A percentile compares a stretch with the other conserved stretches of the same genome.
Conservation (phyloP, 352 stramenopile genomes). For the Phytopythium ostracodes region DNA sequence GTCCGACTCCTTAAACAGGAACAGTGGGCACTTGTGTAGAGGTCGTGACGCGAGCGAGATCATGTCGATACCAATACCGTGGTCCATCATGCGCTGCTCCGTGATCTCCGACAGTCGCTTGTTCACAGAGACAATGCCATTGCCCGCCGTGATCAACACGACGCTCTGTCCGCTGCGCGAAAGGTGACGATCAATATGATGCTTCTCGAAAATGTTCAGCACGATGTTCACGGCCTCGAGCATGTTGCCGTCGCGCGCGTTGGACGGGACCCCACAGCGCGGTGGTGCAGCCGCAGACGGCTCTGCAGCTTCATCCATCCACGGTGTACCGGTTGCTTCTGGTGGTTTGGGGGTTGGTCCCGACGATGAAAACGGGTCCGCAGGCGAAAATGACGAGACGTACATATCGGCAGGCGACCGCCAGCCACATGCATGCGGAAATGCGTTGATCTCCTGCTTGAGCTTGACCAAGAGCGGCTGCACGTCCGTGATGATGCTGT, state of each 20-base stretch:
- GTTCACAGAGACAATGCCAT: slow-evolving; percentile 97
- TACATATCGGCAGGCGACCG: slow-evolving; percentile 39
- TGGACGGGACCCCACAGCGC: slow-evolving; percentile 51
- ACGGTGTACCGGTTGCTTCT: not conserved
- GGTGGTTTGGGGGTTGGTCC: not conserved
- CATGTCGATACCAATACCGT: slow-evolving; percentile 98
- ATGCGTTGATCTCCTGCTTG: slow-evolving; percentile 77
- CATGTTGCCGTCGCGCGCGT: slow-evolving; percentile 90
- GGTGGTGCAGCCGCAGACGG: slow-evolving; percentile 7
- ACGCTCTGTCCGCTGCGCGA: slow-evolving; percentile 95
- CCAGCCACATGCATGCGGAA: slow-evolving; percentile 69
- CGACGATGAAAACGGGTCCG: slow-evolving; percentile 8
- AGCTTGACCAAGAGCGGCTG: slow-evolving; percentile 62
- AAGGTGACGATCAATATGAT: slow-evolving; percentile 98
- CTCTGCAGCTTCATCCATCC: slow-evolving; percentile 6
- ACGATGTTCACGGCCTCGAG: slow-evolving; percentile 98
- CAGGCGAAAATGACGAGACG: slow-evolving; percentile 21
- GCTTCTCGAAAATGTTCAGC: slow-evolving; percentile 98
- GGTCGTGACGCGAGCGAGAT: slow-evolving; percentile 93
- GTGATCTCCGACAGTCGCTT: slow-evolving; percentile 95
- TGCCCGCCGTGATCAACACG: slow-evolving; percentile 93
- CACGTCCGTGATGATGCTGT: slow-evolving; percentile 67
- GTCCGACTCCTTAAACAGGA: slow-evolving; percentile 92
- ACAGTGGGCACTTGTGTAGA: slow-evolving; percentile 97
- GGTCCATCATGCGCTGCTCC: slow-evolving; percentile 99